Conservation (phyloP, 148 eudicot genomes). For the Bassia scoparia region DNA sequence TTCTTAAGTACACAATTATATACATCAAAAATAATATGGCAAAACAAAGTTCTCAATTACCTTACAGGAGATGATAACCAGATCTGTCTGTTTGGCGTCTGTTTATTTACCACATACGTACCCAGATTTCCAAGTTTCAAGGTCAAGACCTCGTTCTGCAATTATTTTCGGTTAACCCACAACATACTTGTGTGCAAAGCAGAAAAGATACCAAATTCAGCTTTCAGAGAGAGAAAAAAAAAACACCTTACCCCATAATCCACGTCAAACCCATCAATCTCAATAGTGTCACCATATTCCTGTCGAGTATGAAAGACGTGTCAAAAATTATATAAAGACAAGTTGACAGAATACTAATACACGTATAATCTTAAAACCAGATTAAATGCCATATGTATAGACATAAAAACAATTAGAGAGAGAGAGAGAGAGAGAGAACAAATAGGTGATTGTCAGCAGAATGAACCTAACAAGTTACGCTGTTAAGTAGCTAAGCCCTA, state of each 20-base stretch:
- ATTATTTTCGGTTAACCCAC: neutral
- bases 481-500: no score
- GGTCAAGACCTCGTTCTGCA: conserved; percentile 89
- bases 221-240: neutral
- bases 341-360: neutral
- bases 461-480: no score
- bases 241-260: conserved; percentile 78
- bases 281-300: conserved; percentile 80
- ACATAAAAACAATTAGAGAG: no score
- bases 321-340: neutral
- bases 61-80: conserved; percentile 98
- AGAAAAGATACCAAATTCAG: neutral
- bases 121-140: conserved; percentile 74
- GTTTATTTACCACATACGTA: conserved; percentile 91
- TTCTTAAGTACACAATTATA: neutral
- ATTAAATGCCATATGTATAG: no score
- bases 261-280: conserved; percentile 84
- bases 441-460: no score
- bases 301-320: conserved; percentile 25
- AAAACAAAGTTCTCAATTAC: conserved; percentile 30
- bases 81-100: conserved; percentile 90
- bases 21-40: neutral
- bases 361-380: neutral
- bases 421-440: no score
- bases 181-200: neutral